phyloP scores from a whole-genome alignment of 495 filamentous ascomycete species.

The Trichocladium uniseriatum region DNA sequence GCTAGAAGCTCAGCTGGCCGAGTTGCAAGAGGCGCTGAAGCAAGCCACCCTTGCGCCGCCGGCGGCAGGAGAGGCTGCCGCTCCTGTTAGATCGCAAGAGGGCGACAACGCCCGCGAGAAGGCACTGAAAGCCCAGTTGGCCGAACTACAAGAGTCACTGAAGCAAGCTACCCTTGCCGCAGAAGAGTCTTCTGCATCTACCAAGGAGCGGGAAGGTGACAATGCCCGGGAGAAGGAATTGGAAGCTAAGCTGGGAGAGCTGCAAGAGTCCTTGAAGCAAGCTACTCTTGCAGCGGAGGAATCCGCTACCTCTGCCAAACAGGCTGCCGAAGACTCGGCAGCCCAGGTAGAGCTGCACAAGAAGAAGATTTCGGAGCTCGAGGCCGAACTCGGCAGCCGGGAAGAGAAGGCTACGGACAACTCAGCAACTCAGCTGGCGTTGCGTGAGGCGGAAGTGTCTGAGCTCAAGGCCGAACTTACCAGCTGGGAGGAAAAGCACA shows the following conservation, averaged over 20 bases:
- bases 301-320: slow-evolving; percentile 12
- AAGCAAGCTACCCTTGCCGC: too few species aligned
- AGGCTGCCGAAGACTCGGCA: slow-evolving; percentile 10
- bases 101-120: too few species aligned
- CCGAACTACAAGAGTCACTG: too few species aligned
- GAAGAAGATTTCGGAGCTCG: slow-evolving; percentile 49
- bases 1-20: slow-evolving; percentile 58
- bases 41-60: slow-evolving; percentile 18
- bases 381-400: slow-evolving; percentile 62
- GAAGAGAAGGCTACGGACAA: slow-evolving; percentile 59
- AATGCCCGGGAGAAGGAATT: too few species aligned
- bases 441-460: slow-evolving; percentile 47
- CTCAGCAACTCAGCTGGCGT: slow-evolving; percentile 56
- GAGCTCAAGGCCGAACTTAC: slow-evolving; percentile 67
- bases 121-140: too few species aligned
- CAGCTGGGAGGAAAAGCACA: slow-evolving; percentile 67
- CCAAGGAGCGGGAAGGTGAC: too few species aligned
- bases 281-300: slow-evolving; percentile 14
- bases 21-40: slow-evolving; percentile 50
- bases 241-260: too few species aligned
- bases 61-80: too few species aligned
- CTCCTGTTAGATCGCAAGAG: too few species aligned
- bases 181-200: too few species aligned
- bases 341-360: slow-evolving; percentile 37
- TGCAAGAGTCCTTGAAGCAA: slow-evolving; percentile 37